Base-by-base conservation (phyloP, 2,329 filamentous ascomycete species). In the Dothidotthia symphoricarpi region DNA sequence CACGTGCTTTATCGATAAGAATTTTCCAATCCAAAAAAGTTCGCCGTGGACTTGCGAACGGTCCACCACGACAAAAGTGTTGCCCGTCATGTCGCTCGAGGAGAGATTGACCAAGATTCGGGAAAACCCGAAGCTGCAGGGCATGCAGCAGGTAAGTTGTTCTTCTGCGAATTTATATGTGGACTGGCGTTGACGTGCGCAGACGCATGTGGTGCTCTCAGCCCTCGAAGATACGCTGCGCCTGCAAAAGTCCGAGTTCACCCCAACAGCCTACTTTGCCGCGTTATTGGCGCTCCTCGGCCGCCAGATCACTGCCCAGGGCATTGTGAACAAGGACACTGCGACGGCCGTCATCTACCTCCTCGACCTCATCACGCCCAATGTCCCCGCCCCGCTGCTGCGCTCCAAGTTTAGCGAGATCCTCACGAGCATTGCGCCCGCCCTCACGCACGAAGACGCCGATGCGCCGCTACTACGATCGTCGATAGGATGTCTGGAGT, bases 101-200 rank as follows among this genome's bases (percentile, higher is more conserved):
- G 91, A 95, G 75, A 94, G 89, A 76, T 81, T 98, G 67, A 87
- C 91, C 74, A 96, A 94, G 80, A 96, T 97, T 69, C 87, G 93
- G 71, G 93, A 71, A 53, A 70, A 87, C 64, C 93, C 93, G 39
- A 95, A 95, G 70, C 81, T 96, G 60, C 88, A 97, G 70, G 95
- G 87, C 67, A 90, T 96, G 72, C 83, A 95, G 69, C 88, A 90
- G 79, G 89, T 93, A 73, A 54, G n/a, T n/a, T 74, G 66, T 13
- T 25, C 12, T 16, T 31, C 22, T n/a, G n/a, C n/a, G n/a, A n/a
- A n/a, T n/a, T n/a, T n/a, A n/a, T n/a, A n/a, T n/a, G n/a, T n/a
- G n/a, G n/a, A n/a, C n/a, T 34, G 28, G 35, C 46, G 31, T 49
- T 59, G 38, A 59, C 43, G n/a, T 16, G 31, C 24, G 7, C 36